Base-by-base conservation (phyloP, 441 rosid species). In the Adansonia gregorii region DNA sequence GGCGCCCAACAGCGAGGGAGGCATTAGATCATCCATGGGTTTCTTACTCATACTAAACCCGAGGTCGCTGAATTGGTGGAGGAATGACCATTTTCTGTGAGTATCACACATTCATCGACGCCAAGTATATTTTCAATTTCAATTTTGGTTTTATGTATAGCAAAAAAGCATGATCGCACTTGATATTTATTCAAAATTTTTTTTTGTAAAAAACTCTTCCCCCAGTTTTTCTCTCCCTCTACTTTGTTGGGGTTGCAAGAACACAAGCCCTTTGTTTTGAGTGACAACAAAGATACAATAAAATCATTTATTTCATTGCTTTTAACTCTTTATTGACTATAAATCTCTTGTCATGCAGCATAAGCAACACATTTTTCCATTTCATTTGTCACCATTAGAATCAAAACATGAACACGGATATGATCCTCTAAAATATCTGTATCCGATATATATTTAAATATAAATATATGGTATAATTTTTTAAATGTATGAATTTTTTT, bases 1-100 rank as follows among this genome's bases (percentile, higher is more conserved):
- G 82, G 77, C 95, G 99, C 10, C 98, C 88, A 4, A 88, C 95
- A 14, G 97, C 99, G 10, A 81, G 82, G 8, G 90, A 94, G 81
- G 99, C 98, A 68, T 83, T 92, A 20, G 74, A 88, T 43, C 98
- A 95, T 65, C 97, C 97, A 12, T 94, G 97, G 99, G 92, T 95
- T 69, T 85, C 86, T 3, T 72, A 78, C 77, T 49, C 80, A 1
- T 88, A 90, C 85, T 68, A 78, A 54, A 77, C 80, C 68, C 8
- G n/a, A 65, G 58, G 80, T 55, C 48, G 19, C 72, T 60, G 35
- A 78, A 55, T 12, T 60, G 65, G 59, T 71, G 45, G 76, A 22
- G 5, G 59, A 65, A 31, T 78, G 8, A 8, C 74, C 3, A 35
- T 64, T 27, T 52, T 39, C 20, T 8, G 73, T 67, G 41, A 35